A percentile compares a stretch with the other conserved stretches of the same genome.
Conservation (phyloP, 139 green algal species). For the Coccomyxa sp. region DNA sequence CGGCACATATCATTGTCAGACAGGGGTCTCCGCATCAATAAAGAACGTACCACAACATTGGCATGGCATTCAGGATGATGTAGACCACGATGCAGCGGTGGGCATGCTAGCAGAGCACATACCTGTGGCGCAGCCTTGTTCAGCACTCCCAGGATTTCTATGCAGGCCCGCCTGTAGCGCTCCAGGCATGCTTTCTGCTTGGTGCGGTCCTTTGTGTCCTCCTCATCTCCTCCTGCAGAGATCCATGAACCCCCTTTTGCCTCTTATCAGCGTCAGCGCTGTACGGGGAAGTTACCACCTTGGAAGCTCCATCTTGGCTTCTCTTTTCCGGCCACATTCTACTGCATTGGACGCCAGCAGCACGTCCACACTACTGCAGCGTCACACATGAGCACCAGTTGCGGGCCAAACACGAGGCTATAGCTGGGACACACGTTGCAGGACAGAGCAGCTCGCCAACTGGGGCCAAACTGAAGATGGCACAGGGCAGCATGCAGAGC, state of each 20-base stretch:
- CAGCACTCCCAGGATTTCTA: conserved; percentile 44
- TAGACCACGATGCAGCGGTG: not conserved
- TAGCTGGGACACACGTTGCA: not conserved
- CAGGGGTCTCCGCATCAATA: conserved; percentile 23
- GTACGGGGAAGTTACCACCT: too few species aligned
- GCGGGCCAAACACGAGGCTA: not conserved
- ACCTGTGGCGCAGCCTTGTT: conserved; percentile 5
- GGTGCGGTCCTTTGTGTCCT: conserved; percentile 18
- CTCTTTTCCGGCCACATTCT: too few species aligned
- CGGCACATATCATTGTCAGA: conserved; percentile 36
- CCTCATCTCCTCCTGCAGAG: conserved; percentile 1
- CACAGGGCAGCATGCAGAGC: not conserved
- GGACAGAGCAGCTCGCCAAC: not conserved
- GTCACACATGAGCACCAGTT: too few species aligned
- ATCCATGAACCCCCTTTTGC: too few species aligned
- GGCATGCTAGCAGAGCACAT: too few species aligned
- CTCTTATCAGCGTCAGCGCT: too few species aligned
- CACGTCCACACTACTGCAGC: too few species aligned
- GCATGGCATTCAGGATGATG: conserved; percentile 29
- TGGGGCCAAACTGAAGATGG: not conserved
- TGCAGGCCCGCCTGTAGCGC: conserved; percentile 36
- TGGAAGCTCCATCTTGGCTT: too few species aligned
- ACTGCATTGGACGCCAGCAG: too few species aligned
- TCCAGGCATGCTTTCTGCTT: conserved; percentile 75
- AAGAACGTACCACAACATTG: not conserved